Evolutionary conservation across 2,329 filamentous ascomycete genomes (phyloP), one percentile per base, ranked within the genome.

Genomic region (Colletotrichum destructivum): DNA sequence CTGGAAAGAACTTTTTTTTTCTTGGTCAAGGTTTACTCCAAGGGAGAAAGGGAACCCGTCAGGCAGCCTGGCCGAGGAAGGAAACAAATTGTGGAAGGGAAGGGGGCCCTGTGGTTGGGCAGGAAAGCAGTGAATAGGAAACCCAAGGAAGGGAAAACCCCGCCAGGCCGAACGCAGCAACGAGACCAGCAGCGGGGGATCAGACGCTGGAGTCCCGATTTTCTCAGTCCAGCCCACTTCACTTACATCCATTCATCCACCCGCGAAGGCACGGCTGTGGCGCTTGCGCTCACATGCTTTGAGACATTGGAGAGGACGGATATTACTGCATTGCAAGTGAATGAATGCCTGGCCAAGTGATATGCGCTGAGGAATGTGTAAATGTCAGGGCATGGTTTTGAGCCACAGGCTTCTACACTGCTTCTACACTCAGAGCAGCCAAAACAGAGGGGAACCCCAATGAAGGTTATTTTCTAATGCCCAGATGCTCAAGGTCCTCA

Each of bases 61-160:
- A 23, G 11, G 44, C 35, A 46, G 51, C 51, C 68, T 56, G 52
- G 63, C 52, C 64, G 68, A 57, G 49, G 66, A 60, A 47, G 49
- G 68, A 68, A 56, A 56, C 55, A 70, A 70, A 56, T 56, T 69
- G 69, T 69, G 69, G 66, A 70, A 64, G 55, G 46, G 44, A 56
- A 67, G 60, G 66, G 57, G 69, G 54, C 44, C 66, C 44, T 68
- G 63, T 66, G 69, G 69, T 72, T 72, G 69, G 69, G 69, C 60
- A 70, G 69, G 57, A 72, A 72, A 61, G 40, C 46, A 66, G 55
- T 70, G 55, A 65, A 67, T 35, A 54, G 51, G 38, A 47, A 38
- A 47, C 69, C 69, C 57, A 44, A 63, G 26, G 47, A 70, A 70
- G 68, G 56, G 63, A 67, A 66, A 56, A 46, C 65, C 64, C 46